These are phyloP conservation scores for Prunus persica DNA, from an alignment of 306 rosid genomes.

Conservation along the genomic window DNA sequence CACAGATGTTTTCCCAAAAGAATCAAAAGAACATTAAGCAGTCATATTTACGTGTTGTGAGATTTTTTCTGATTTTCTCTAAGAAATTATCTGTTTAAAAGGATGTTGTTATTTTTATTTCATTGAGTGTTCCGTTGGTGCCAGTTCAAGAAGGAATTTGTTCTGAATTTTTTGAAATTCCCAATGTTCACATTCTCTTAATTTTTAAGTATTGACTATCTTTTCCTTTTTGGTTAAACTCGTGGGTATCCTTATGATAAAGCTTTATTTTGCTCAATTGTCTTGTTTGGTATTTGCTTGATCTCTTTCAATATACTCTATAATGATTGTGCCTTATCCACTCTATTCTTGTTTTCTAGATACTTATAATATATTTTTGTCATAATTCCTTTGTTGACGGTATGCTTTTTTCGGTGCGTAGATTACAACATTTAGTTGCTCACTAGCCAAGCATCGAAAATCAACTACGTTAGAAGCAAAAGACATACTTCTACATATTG, in stretches of 20 bases:
- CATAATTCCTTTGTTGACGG: background rate
- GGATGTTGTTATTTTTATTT: background rate
- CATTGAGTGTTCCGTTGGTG: background rate
- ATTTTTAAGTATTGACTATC: background rate
- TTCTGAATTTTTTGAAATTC: background rate
- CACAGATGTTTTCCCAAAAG: background rate
- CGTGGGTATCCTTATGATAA: background rate
- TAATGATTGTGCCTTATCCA: background rate
- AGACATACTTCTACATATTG: conserved; percentile 90
- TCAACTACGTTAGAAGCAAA: conserved; percentile 80
- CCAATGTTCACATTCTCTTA: background rate
- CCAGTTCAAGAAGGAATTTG: background rate
- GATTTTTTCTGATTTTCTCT: background rate
- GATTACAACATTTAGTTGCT: conserved; percentile 92
- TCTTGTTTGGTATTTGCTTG: background rate
- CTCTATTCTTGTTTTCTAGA: background rate
- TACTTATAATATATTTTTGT: background rate
- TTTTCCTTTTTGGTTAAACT: background rate
- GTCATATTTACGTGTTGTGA: background rate
- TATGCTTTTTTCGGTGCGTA: conserved; percentile 25
- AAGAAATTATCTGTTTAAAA: background rate
- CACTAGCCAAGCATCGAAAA: conserved; percentile 88
- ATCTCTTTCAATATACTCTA: background rate
- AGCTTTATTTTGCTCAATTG: background rate
- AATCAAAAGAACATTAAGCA: background rate